phyloP scores from a whole-genome alignment of 371 early-diverging fungal species.

The Basidiobolus meristosporus region DNA sequence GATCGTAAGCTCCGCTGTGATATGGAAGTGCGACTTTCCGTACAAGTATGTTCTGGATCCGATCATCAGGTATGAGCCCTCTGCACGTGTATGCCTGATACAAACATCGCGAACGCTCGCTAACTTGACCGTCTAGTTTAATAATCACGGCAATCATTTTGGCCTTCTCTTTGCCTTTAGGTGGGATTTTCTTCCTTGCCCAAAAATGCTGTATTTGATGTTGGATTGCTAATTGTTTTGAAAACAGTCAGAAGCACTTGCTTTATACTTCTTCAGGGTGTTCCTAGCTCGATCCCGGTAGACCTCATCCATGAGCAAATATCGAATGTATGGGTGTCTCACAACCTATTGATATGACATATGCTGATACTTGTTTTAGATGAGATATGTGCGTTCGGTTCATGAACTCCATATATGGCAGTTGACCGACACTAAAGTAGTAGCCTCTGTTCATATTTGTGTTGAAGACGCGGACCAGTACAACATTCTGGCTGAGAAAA shows the following conservation, averaged over 20 bases:
- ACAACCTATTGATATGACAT: too few species aligned
- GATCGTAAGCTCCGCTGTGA: slow-evolving; percentile 61
- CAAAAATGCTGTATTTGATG: too few species aligned
- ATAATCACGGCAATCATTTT: slow-evolving; percentile 20
- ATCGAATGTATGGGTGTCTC: too few species aligned
- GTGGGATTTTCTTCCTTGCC: too few species aligned
- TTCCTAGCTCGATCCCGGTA: slow-evolving; percentile 44
- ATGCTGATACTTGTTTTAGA: too few species aligned
- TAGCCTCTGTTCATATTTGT: slow-evolving; percentile 72
- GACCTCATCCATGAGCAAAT: too few species aligned
- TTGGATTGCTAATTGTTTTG: too few species aligned
- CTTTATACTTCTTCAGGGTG: slow-evolving; percentile 71
- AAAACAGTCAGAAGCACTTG: slow-evolving; percentile 60
- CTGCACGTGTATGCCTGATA: too few species aligned
- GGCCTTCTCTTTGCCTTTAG: slow-evolving; percentile 31
- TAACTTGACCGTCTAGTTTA: too few species aligned
- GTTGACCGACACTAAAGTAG: slow-evolving; percentile 60
- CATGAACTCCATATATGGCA: slow-evolving; percentile 93
- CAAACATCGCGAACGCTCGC: too few species aligned
- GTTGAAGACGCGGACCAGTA: slow-evolving; percentile 31
- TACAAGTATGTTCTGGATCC: slow-evolving; percentile 74
- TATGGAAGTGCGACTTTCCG: slow-evolving; percentile 38
- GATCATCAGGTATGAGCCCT: slow-evolving; percentile 23
- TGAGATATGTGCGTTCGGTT: slow-evolving; percentile 43
- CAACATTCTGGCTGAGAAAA: slow-evolving; percentile 35